A percentile compares a stretch with the other conserved stretches of the same genome.
Evolutionary conservation across 192 early-diverging fungal genomes (phyloP).

Genomic region (Mortierella alpina): DNA sequence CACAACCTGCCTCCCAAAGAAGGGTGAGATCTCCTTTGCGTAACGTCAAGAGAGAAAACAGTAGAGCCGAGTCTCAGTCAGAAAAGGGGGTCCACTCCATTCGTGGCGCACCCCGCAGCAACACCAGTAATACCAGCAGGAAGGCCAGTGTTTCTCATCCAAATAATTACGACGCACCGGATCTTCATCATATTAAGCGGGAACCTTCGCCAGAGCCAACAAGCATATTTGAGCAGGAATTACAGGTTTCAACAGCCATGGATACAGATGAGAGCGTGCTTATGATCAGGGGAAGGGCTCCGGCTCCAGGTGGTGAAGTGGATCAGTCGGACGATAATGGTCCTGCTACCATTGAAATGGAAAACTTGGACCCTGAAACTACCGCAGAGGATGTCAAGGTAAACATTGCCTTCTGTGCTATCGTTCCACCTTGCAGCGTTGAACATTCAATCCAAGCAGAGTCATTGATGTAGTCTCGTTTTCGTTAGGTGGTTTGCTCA

Average conservation of each 20-base stretch:
- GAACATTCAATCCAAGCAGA: background rate
- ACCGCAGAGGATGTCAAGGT: conserved; percentile 52
- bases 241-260: conserved; percentile 1
- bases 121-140: background rate
- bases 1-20: background rate
- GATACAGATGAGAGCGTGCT: conserved; percentile 8
- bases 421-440: background rate
- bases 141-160: background rate
- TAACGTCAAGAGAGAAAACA: too few species aligned
- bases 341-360: conserved; percentile 42
- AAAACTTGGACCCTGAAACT: conserved; percentile 48
- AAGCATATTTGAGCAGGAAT: too few species aligned
- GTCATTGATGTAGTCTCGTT: background rate
- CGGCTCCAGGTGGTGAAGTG: background rate
- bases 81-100: conserved; percentile 6
- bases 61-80: background rate
- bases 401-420: background rate
- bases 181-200: too few species aligned
- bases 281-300: conserved; percentile 20
- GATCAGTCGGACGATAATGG: background rate
- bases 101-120: background rate
- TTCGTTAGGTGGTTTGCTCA: conserved; percentile 23
- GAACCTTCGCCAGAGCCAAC: too few species aligned
- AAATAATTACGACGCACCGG: too few species aligned
- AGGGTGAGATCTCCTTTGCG: too few species aligned